phyloP scores from a whole-genome alignment of 208 protist species.

The Crithidia fasciculata region DNA sequence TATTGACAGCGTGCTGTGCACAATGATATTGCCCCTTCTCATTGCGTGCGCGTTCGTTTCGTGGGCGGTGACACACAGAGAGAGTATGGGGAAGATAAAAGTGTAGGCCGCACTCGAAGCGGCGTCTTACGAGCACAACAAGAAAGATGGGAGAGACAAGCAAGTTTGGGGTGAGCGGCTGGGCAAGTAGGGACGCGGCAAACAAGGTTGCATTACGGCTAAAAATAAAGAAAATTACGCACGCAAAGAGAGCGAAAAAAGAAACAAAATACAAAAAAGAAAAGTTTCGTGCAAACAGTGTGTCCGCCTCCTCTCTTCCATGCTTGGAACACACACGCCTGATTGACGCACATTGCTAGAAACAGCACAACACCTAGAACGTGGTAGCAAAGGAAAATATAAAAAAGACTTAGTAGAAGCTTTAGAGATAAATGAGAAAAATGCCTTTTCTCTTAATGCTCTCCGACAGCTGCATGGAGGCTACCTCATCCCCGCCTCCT shows the following conservation, averaged over 20 bases:
- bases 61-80: background rate
- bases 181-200: background rate
- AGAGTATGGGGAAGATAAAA: too few relatives aligned
- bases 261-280: background rate
- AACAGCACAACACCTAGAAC: background rate
- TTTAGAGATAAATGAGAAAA: too few relatives aligned
- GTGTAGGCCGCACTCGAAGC: too few relatives aligned
- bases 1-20: too few relatives aligned
- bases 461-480: too few relatives aligned
- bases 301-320: background rate
- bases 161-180: too few relatives aligned
- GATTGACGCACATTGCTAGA: background rate
- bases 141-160: too few relatives aligned
- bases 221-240: background rate
- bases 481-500: too few relatives aligned
- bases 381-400: conserved; percentile 21
- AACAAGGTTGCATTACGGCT: background rate
- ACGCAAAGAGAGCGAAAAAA: background rate
- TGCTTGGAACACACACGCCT: background rate
- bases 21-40: background rate
- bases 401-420: conserved; percentile 16
- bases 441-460: too few relatives aligned
- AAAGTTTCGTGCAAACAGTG: background rate
- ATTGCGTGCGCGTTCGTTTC: background rate
- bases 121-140: too few relatives aligned